Conservation (phyloP, 2,329 filamentous ascomycete genomes). For the Magnaporthiopsis rhizophila region DNA sequence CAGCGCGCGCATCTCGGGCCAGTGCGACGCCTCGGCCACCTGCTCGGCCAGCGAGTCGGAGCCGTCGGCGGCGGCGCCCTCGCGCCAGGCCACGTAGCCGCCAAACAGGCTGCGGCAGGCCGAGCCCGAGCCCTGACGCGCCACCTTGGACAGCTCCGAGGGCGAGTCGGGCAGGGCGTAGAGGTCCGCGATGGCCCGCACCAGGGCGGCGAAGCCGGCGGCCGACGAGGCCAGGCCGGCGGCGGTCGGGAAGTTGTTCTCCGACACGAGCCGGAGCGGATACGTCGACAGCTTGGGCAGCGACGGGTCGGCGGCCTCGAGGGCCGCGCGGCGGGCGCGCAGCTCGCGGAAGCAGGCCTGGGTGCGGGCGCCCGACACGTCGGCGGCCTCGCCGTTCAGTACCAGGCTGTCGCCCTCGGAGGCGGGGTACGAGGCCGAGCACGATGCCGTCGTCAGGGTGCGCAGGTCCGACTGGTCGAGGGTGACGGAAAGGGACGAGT, state of each 20-base stretch:
- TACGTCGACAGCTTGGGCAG: slow-evolving; percentile 75
- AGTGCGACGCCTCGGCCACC: slow-evolving; percentile 81
- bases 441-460: slow-evolving; percentile 92
- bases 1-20: slow-evolving; percentile 89
- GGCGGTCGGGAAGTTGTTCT: slow-evolving; percentile 99
- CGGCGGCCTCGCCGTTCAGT: slow-evolving; percentile 76
- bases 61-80: slow-evolving; percentile 68
- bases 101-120: slow-evolving; percentile 91
- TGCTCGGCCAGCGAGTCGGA: slow-evolving; percentile 82
- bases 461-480: slow-evolving; percentile 89
- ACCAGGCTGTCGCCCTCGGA: slow-evolving; percentile 56
- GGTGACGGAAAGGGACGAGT: slow-evolving; percentile 94
- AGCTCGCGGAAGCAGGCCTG: slow-evolving; percentile 90
- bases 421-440: slow-evolving; percentile 49
- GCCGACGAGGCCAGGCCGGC: slow-evolving; percentile 75
- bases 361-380: slow-evolving; percentile 82
- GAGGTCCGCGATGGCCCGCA: slow-evolving; percentile 83
- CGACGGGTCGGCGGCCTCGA: slow-evolving; percentile 64
- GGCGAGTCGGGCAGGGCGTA: slow-evolving; percentile 78
- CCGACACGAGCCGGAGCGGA: slow-evolving; percentile 78
- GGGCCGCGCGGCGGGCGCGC: slow-evolving; percentile 62
- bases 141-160: slow-evolving; percentile 78
- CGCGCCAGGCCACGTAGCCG: slow-evolving; percentile 92
- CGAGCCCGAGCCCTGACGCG: slow-evolving; percentile 87
- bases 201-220: slow-evolving; percentile 60